Conservation (phyloP, 2,329 filamentous ascomycete species). For the Aspergillus pseudoglaucus region DNA sequence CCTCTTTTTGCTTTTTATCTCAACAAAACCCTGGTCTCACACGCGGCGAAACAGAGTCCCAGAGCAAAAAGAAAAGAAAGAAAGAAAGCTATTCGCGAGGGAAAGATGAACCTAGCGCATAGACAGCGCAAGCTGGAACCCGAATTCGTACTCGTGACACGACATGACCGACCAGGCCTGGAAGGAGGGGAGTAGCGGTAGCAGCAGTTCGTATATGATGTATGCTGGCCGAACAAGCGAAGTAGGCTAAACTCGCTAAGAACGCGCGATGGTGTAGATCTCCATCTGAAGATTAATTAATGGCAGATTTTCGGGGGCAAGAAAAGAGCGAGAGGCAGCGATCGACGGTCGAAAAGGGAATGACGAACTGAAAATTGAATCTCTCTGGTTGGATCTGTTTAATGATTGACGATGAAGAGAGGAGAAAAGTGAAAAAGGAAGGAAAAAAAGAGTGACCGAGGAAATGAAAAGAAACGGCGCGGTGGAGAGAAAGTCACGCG, state of each 20-base stretch:
- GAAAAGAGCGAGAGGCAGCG: not conserved
- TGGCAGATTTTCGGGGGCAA: not conserved
- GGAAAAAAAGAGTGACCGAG: conserved; percentile 5
- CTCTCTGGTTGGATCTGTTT: not conserved
- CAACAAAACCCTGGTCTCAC: not conserved
- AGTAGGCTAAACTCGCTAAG: not conserved
- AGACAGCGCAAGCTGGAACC: conserved; percentile 20
- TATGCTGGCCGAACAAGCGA: not conserved
- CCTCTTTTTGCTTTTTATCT: not conserved
- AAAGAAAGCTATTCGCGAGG: not conserved
- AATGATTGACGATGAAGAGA: conserved; percentile 1
- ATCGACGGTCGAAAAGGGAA: not conserved
- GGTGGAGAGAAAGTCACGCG: conserved; percentile 9
- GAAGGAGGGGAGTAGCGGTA: not conserved
- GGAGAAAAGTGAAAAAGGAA: conserved; percentile 6
- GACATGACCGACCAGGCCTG: conserved; percentile 24
- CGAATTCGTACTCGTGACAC: conserved; percentile 20
- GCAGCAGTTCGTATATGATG: not conserved
- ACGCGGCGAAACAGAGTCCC: not conserved
- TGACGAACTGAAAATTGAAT: too few relatives aligned
- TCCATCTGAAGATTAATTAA: not conserved
- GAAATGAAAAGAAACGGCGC: conserved; percentile 4
- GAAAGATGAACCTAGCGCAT: conserved; percentile 5
- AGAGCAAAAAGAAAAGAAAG: not conserved
- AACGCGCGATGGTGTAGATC: not conserved